Base-by-base conservation (phyloP, 1,284 basidiomycete species). In the Ustilago shanxiensis region DNA sequence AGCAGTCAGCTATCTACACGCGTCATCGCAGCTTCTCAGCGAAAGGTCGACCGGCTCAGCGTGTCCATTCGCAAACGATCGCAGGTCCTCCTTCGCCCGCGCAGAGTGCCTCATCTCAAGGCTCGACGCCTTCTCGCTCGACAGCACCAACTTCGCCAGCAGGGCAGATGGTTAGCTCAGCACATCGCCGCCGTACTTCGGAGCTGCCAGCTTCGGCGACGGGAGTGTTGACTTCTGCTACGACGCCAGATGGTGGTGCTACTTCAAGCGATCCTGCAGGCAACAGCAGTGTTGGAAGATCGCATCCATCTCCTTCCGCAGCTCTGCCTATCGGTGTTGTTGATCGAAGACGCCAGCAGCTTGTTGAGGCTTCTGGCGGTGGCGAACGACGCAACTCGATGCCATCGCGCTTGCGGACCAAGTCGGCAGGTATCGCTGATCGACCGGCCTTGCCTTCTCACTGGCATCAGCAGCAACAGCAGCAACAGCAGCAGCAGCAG, bases 21-120 rank as follows among this genome's bases (percentile, higher is more conserved):
- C 76, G 82, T 28, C 69, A 83, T 50, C 66, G 83, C 44, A 82
- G 83, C 68, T 71, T 82, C 39, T 81, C 80, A 49, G 68, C 70
- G 53, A 65, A 80, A 65, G 68, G 69, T 39, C 41, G 72, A 64
- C 55, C 80, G 59, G 63, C 77, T 47, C 77, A 73, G 72, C 68
- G 84, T 56, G 61, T 58, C n/a, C 35, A 71, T 45, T 53, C 71
- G 41, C 53, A 73, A 72, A 44, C 72, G 50, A 16, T 73, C 41
- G 70, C 75, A 31, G 62, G 80, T 6, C 84, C 84, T 35, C 84
- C 84, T 29, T 97, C 95, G 6, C 95, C 95, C 2, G 92, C 94
- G 0, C 95, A 94, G 0, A 96, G 95, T 14, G 94, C 92, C 0
- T 96, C 95, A 3, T 96, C 95, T 1, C 92, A 95, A 39, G 93